phyloP scores from a whole-genome alignment of 2,329 filamentous ascomycete species.

The Epichloe gansuensis region DNA sequence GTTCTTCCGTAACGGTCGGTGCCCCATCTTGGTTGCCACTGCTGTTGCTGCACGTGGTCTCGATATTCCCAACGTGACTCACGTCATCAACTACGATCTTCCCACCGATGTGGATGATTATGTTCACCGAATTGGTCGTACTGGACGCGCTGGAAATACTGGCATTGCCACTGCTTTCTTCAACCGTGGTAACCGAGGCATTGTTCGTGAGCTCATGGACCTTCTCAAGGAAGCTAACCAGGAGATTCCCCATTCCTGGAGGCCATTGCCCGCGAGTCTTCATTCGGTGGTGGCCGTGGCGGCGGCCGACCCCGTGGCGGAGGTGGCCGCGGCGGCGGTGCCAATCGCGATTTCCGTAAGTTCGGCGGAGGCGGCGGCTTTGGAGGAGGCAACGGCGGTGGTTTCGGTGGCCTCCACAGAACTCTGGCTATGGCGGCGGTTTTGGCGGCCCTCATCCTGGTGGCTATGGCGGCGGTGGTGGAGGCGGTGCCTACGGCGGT shows the following conservation, averaged over 20 bases:
- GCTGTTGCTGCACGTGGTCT: constrained; percentile 85
- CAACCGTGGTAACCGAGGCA: constrained; percentile 97
- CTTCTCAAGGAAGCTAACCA: constrained; percentile 98
- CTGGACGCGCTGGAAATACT: constrained; percentile 97
- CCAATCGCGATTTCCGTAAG: constrained; percentile 86
- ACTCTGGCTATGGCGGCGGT: constrained; percentile 27
- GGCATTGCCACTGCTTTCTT: constrained; percentile 98
- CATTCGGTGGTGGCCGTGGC: constrained; percentile 60
- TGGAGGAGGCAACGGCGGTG: constrained; percentile 29
- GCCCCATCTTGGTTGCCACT: constrained; percentile 92
- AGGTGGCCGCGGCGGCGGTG: constrained; percentile 55
- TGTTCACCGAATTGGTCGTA: constrained; percentile 98
- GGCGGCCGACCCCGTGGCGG: constrained; percentile 42
- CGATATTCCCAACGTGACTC: constrained; percentile 92
- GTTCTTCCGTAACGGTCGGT: constrained; percentile 92
- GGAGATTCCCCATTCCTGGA: constrained; percentile 86
- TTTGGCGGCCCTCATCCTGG: constrained; percentile 23
- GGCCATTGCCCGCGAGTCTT: constrained; percentile 90
- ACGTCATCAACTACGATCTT: constrained; percentile 99
- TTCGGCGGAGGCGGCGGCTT: constrained; percentile 38
- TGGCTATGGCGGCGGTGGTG: constrained; percentile 26
- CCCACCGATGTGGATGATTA: constrained; percentile 98
- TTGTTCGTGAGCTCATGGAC: constrained; percentile 93
- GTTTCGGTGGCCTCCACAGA: constrained; percentile 18
- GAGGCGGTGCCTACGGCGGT: constrained; percentile 31